These are phyloP conservation scores for Phaeotremella skinneri DNA, from an alignment of 768 basidiomycete species.

Conservation along the genomic window DNA sequence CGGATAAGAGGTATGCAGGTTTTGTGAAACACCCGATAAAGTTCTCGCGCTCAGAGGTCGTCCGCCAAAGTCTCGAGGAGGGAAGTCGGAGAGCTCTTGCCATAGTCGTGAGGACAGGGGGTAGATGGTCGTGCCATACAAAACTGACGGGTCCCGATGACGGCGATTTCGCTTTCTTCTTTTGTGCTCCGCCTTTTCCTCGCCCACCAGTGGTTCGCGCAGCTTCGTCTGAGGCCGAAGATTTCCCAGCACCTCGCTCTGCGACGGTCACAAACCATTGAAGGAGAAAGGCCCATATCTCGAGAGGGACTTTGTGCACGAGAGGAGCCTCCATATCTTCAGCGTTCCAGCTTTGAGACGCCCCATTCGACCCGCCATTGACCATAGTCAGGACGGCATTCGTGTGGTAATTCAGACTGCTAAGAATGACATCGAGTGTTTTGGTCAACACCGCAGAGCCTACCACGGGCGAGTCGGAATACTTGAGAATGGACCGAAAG, in stretches of 20 bases:
- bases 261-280: conserved; percentile 82
- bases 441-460: conserved; percentile 65
- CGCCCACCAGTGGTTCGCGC: conserved; percentile 49
- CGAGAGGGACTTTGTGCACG: conserved; percentile 69
- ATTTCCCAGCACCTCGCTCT: conserved; percentile 66
- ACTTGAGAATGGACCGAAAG: conserved; percentile 76
- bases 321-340: conserved; percentile 45
- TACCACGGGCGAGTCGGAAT: conserved; percentile 24
- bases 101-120: conserved; percentile 66
- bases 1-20: conserved; percentile 80
- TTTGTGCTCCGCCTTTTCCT: conserved; percentile 22
- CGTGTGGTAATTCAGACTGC: conserved; percentile 53
- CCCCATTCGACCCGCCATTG: background rate
- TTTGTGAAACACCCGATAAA: conserved; percentile 84
- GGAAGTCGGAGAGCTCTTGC: conserved; percentile 66
- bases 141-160: conserved; percentile 26
- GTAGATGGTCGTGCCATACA: conserved; percentile 72
- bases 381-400: conserved; percentile 30
- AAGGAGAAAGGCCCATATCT: conserved; percentile 89
- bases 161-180: conserved; percentile 58
- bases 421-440: conserved; percentile 79
- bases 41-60: conserved; percentile 76
- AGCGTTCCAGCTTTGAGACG: conserved; percentile 20
- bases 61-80: conserved; percentile 84
- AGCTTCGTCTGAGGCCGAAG: conserved; percentile 54